Evolutionary conservation across 768 basidiomycete genomes (phyloP), one percentile per base, ranked within the genome.

Genomic region (Termitomyces sp.): DNA sequence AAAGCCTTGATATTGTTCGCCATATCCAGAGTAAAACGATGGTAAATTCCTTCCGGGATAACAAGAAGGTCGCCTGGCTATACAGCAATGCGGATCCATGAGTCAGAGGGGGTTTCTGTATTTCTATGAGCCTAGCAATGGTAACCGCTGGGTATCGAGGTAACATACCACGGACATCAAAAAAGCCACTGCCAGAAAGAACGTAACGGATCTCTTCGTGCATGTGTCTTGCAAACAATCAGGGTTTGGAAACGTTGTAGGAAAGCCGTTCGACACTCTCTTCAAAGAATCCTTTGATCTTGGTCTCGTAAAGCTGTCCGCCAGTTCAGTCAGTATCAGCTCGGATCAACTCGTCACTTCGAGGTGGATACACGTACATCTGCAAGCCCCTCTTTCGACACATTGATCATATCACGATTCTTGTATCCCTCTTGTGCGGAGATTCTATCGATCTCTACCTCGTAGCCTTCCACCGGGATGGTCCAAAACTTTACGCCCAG

Each of bases 131-230:
- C 20, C 53, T 12, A 36, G 5, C 34, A 18, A 18, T 39, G 7
- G 16, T 40, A 18, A 18, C 1, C 14, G 1, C 14, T 44, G 26
- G 46, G 43, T 42, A 57, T 46, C 20, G 14, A 8, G n/a, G 0
- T 16, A 26, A 65, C 85, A 55, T 62, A 91, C 91, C 91, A 58
- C 94, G 82, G 40, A 98, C 83, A 64, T 98, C 95, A 68, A 97
- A 98, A 79, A 86, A 98, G 0, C 93, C 95, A 37, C 83, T 85
- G n/a, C 95, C 95, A 0, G 81, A 78, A 40, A 93, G 79, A 64
- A 95, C 85, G 65, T 91, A 98, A 8, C 95, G 80, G 67, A 95
- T 96, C 73, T 98, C 95, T 67, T 97, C 93, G 65, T 97, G 95
- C 79, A 98, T 82, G 65, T 97, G 94, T 65, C 91, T 92, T 63